A percentile compares a stretch with the other conserved stretches of the same genome.
These are phyloP conservation scores for Monosporascus sp. DNA, from an alignment of 2,329 filamentous ascomycete species.

Conservation along the genomic window DNA sequence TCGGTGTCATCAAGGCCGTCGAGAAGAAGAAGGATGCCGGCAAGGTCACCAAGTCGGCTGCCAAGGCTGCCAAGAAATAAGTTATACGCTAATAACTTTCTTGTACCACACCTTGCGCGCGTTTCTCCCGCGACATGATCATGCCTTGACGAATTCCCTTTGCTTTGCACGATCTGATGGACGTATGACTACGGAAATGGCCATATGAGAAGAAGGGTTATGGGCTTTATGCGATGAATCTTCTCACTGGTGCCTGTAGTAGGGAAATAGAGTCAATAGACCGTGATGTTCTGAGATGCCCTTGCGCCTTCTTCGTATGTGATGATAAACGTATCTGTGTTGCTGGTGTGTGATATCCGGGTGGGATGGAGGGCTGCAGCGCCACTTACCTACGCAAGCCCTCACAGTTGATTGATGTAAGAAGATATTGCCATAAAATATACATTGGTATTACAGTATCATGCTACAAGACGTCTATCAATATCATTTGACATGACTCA, in stretches of 20 bases:
- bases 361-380: no score
- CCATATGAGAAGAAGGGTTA: conserved; percentile 36
- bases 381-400: no score
- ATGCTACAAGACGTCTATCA: neutral
- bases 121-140: conserved; percentile 17
- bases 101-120: conserved; percentile 5
- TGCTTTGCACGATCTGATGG: conserved; percentile 37
- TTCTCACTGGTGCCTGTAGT: conserved; percentile 41
- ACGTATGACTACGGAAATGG: conserved; percentile 32
- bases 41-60: conserved; percentile 69
- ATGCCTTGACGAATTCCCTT: conserved; percentile 25
- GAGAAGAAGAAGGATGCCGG: conserved; percentile 56
- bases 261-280: conserved; percentile 41
- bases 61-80: conserved; percentile 74
- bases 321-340: neutral
- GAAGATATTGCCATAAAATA: neutral
- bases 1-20: conserved; percentile 91
- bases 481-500: no score
- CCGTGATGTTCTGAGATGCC: conserved; percentile 9
- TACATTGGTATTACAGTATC: neutral
- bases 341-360: no score
- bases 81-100: conserved; percentile 15
- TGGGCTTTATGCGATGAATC: conserved; percentile 32
- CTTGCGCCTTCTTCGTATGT: conserved; percentile 4
- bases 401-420: no score